phyloP scores from a whole-genome alignment of 352 stramenopile species.

The Globisporangium paroecandrum region DNA sequence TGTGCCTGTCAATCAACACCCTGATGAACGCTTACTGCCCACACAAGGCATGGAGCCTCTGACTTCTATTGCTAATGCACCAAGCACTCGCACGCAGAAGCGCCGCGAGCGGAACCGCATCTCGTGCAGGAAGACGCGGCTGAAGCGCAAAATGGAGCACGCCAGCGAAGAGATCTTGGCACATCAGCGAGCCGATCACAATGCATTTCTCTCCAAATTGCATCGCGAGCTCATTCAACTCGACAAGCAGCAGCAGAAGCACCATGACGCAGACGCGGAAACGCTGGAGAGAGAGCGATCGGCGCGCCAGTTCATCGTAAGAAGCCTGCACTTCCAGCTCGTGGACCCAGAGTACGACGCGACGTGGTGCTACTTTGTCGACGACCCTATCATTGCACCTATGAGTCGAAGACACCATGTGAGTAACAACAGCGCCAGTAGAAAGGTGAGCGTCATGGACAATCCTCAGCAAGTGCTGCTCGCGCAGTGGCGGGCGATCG shows the following conservation, averaged over 20 bases:
- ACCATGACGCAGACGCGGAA: neutral
- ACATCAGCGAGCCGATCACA: constrained; percentile 27
- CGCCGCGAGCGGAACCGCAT: constrained; percentile 41
- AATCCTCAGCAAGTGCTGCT: constrained; percentile 14
- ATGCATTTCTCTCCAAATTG: constrained; percentile 32
- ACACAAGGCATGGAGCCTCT: neutral
- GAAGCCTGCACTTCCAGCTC: constrained; percentile 36
- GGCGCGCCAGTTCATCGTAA: constrained; percentile 26
- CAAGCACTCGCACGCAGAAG: constrained; percentile 8
- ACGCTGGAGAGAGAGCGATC: constrained; percentile 5
- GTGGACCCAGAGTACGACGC: constrained; percentile 30
- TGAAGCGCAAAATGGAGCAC: constrained; percentile 44
- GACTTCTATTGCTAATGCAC: neutral
- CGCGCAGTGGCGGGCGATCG: constrained; percentile 32
- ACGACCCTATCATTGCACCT: neutral
- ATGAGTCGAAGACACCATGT: constrained; percentile 7
- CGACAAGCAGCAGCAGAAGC: neutral
- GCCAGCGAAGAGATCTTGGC: constrained; percentile 22
- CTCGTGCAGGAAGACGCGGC: constrained; percentile 43
- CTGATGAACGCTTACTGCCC: neutral
- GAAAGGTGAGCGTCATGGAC: neutral
- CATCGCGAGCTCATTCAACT: constrained; percentile 14
- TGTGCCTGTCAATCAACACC: neutral
- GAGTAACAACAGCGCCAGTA: neutral
- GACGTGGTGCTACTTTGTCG: constrained; percentile 14